phyloP scores from a whole-genome alignment of 805 yeast genomes.

The Saccharomycopsis malanga region DNA sequence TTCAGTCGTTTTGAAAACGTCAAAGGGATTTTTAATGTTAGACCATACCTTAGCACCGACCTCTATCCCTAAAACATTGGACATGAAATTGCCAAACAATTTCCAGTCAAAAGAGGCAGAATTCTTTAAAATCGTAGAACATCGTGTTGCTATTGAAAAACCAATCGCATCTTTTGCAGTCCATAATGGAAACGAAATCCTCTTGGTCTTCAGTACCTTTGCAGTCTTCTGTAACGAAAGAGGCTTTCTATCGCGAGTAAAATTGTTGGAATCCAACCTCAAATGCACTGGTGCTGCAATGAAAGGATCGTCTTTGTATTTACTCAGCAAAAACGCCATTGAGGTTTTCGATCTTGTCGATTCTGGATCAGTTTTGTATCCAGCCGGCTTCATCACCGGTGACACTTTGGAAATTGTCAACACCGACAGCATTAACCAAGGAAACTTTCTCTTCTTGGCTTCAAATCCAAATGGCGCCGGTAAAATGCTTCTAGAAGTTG shows the following conservation, averaged over 20 bases:
- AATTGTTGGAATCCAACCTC: slow-evolving; percentile 16
- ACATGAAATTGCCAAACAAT: slow-evolving; percentile 1
- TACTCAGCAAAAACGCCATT: slow-evolving; percentile 7
- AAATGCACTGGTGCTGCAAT: slow-evolving; percentile 8
- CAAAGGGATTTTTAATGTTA: slow-evolving; percentile 18
- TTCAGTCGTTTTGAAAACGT: slow-evolving; percentile 14
- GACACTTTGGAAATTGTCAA: slow-evolving; percentile 14
- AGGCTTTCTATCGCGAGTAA: slow-evolving; percentile 18
- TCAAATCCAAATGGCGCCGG: slow-evolving; percentile 3
- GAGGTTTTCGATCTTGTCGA: slow-evolving; percentile 16
- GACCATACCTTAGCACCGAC: slow-evolving; percentile 13
- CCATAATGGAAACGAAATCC: slow-evolving; percentile 10
- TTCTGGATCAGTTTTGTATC: neutral
- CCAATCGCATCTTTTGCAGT: slow-evolving; percentile 13
- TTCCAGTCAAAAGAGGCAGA: slow-evolving; percentile 7
- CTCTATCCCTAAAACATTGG: slow-evolving; percentile 14
- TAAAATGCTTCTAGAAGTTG: slow-evolving; percentile 10
- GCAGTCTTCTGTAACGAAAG: slow-evolving; percentile 21
- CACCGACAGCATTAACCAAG: neutral
- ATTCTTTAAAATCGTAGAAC: slow-evolving; percentile 9
- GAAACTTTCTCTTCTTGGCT: slow-evolving; percentile 1
- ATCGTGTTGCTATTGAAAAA: slow-evolving; percentile 13
- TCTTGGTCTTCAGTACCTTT: slow-evolving; percentile 17
- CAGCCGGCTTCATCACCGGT: slow-evolving; percentile 11
- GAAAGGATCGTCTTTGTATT: slow-evolving; percentile 6